Base-by-base conservation (phyloP, 1,139 yeast genomes). In the Pichia sp. region DNA sequence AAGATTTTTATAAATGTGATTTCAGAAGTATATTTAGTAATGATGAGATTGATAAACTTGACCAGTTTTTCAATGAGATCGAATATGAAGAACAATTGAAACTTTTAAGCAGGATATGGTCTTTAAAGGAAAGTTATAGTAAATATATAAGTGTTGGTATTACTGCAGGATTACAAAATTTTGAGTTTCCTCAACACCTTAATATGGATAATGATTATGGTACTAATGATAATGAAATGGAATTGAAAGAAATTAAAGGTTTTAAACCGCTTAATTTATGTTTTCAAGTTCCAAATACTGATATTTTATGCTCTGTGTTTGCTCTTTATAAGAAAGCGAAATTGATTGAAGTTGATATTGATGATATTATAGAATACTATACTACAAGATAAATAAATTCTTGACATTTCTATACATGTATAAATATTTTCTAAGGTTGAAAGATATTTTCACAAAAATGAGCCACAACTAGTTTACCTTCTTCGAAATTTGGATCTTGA, bases 91-190 rank as follows among this genome's bases (percentile, higher is more conserved):
- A 39, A 2, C 52, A 54, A 48, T 30, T 43, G 34, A 20, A 49
- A 54, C 3, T 77, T 71, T 54, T 59, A n/a, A 46, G 53, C 26
- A 76, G 74, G 39, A 65, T 72, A 26, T 83, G 91, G 93, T 80
- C 91, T 0, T 56, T 82, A 41, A 83, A 83, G 53, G 93, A 83
- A 54, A 74, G 84, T 26, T 80, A 75, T 49, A 71, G 81, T 3
- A 83, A 82, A 52, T 68, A 68, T 21, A 49, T 71, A 5, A 91
- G 91, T 0, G 60, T 68, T 17, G 91, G 93, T 0, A 60, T 82
- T 22, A 73, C 78, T 47, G 62, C 70, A 15, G 77, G 78, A 34
- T 59, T 80, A 43, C 41, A 50, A 4, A 41, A 51, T 0, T 63
- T 63, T 34, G 56, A 63, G 42, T 62, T 57, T 41, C 12, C n/a